Evolutionary conservation across 495 filamentous ascomycete genomes (phyloP).

Genomic region (Xylaria venustula): DNA sequence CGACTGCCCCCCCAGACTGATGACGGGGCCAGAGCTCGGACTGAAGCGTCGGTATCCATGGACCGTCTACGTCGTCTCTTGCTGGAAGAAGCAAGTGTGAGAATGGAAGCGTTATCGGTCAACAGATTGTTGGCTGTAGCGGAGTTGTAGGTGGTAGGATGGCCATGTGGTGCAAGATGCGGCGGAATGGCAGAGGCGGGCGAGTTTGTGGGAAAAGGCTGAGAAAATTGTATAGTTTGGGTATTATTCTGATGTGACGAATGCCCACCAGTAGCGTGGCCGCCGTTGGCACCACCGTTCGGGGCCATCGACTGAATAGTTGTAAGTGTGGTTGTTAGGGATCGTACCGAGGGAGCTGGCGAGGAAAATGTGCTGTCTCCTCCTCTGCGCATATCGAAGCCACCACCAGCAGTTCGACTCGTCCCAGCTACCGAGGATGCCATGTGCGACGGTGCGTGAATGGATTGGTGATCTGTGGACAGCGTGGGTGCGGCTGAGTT

Average conservation of each 20-base stretch:
- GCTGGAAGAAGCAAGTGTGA: constrained; percentile 94
- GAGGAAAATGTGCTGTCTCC: constrained; percentile 92
- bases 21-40: constrained; percentile 87
- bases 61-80: constrained; percentile 85
- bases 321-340: constrained; percentile 90
- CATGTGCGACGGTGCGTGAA: constrained; percentile 75
- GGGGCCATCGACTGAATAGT: constrained; percentile 88
- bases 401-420: constrained; percentile 63
- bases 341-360: constrained; percentile 85
- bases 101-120: constrained; percentile 91
- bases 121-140: constrained; percentile 91
- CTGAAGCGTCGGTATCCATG: constrained; percentile 92
- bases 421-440: constrained; percentile 60
- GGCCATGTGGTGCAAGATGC: constrained; percentile 64
- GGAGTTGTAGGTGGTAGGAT: constrained; percentile 79
- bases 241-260: constrained; percentile 51
- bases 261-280: constrained; percentile 33
- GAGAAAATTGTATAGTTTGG: constrained; percentile 71
- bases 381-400: constrained; percentile 63
- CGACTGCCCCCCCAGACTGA: constrained; percentile 87
- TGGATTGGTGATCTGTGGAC: constrained; percentile 74
- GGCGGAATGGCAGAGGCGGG: constrained; percentile 78
- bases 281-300: constrained; percentile 55
- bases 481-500: constrained; percentile 71
- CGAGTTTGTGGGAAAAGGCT: constrained; percentile 79